A percentile compares a stretch with the other conserved stretches of the same genome.
phyloP scores from a whole-genome alignment of 768 basidiomycete genomes.

The Pulveroboletus sp. region DNA sequence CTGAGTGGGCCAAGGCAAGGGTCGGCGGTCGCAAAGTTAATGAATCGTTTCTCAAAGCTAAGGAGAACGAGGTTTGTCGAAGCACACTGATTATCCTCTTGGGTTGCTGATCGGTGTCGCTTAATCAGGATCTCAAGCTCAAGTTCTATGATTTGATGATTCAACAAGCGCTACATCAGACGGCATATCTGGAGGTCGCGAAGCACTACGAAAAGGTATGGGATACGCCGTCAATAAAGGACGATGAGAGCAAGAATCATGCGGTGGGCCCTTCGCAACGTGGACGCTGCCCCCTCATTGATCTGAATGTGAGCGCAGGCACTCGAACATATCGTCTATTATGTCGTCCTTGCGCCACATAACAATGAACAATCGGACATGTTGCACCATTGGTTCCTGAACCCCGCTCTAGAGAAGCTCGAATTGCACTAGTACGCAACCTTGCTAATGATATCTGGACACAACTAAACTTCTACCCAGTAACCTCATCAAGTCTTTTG shows the following conservation, averaged over 20 bases:
- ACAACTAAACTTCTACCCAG: conserved; percentile 39
- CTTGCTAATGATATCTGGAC: conserved; percentile 2
- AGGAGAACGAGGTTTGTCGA: conserved; percentile 75
- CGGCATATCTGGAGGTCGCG: conserved; percentile 86
- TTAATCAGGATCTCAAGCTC: conserved; percentile 84
- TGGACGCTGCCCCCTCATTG: background rate
- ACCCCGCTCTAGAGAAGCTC: conserved; percentile 76
- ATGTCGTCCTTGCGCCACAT: conserved; percentile 88
- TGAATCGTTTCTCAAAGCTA: conserved; percentile 85
- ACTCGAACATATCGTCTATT: conserved; percentile 92
- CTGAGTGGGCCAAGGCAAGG: conserved; percentile 90
- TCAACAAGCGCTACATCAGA: conserved; percentile 81
- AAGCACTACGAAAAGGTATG: conserved; percentile 96
- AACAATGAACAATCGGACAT: conserved; percentile 98
- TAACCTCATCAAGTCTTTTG: conserved; percentile 91
- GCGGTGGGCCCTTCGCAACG: conserved; percentile 42
- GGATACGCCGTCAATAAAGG: conserved; percentile 94
- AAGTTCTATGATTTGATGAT: conserved; percentile 98
- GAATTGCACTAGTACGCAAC: conserved; percentile 76
- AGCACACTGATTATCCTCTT: background rate
- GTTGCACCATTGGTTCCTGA: conserved; percentile 79
- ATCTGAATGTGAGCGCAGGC: conserved; percentile 47
- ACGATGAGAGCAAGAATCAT: conserved; percentile 70
- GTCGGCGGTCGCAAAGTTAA: conserved; percentile 94
- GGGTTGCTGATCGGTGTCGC: background rate